These are phyloP conservation scores for Grosmannia huntii DNA, from an alignment of 2,329 filamentous ascomycete species.

Conservation along the genomic window DNA sequence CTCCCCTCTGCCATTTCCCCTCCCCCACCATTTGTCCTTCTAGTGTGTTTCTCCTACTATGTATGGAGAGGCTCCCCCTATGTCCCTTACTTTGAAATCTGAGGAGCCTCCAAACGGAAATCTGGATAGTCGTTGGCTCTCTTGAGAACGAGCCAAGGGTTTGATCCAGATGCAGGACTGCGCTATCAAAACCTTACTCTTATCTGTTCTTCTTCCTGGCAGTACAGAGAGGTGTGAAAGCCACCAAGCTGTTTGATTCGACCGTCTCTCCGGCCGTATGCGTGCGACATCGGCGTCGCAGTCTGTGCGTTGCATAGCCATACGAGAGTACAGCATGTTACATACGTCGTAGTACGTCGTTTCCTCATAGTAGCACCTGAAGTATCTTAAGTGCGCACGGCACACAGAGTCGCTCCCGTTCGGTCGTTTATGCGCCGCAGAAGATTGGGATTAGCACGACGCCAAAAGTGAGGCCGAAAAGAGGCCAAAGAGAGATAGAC, in stretches of 20 bases:
- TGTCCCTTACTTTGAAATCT: neutral
- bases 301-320: neutral
- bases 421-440: too few relatives aligned
- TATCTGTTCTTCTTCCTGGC: neutral
- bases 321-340: too few relatives aligned
- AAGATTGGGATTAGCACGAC: neutral
- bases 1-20: neutral
- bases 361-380: neutral
- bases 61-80: neutral
- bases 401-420: too few relatives aligned
- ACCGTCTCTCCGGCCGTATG: neutral
- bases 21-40: neutral
- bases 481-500: neutral
- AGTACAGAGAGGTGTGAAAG: too few relatives aligned
- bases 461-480: neutral
- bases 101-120: neutral
- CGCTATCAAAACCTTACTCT: neutral
- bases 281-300: neutral
- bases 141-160: neutral
- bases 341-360: too few relatives aligned
- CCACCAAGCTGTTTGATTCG: too few relatives aligned
- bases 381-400: too few relatives aligned
- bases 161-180: neutral
- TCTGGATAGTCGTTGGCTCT: neutral
- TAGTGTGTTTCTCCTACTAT: neutral